phyloP scores from a whole-genome alignment of 345 rosid species.

The Citrus cavaleriei region DNA sequence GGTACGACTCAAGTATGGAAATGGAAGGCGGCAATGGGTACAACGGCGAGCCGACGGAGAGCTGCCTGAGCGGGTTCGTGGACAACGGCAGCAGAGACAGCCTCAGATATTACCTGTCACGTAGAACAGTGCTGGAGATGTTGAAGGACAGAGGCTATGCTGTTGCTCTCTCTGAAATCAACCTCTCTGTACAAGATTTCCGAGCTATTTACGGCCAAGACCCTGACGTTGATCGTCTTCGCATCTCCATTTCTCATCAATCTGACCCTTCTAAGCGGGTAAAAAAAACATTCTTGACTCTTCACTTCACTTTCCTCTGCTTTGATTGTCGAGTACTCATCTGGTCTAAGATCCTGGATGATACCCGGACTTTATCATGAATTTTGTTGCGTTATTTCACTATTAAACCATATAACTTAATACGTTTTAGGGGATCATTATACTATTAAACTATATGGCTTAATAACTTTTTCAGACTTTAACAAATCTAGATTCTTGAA shows the following conservation, averaged over 20 bases:
- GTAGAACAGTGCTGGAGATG: constrained; percentile 79
- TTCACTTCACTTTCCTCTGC: background rate
- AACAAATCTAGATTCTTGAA: too few relatives aligned
- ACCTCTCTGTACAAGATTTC: constrained; percentile 63
- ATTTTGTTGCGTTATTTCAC: too few relatives aligned
- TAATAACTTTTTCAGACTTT: too few relatives aligned
- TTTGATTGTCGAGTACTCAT: background rate
- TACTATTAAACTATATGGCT: too few relatives aligned
- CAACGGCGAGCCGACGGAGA: constrained; percentile 15
- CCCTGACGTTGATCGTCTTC: constrained; percentile 68
- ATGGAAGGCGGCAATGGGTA: constrained; percentile 6
- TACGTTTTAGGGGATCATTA: too few relatives aligned
- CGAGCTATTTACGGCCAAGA: constrained; percentile 46
- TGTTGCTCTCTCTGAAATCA: constrained; percentile 55
- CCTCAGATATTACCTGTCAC: constrained; percentile 66
- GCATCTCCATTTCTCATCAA: constrained; percentile 43
- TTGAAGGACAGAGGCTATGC: constrained; percentile 75
- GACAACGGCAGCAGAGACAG: constrained; percentile 64
- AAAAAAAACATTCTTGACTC: background rate
- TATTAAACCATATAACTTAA: too few relatives aligned
- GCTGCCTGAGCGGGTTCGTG: constrained; percentile 49
- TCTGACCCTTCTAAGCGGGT: constrained; percentile 67
- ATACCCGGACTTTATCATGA: too few relatives aligned
- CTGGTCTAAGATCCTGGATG: background rate
- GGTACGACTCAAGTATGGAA: background rate